Evolutionary conservation across 2,329 filamentous ascomycete genomes (phyloP).

Genomic region (Leptosphaerulina australis): DNA sequence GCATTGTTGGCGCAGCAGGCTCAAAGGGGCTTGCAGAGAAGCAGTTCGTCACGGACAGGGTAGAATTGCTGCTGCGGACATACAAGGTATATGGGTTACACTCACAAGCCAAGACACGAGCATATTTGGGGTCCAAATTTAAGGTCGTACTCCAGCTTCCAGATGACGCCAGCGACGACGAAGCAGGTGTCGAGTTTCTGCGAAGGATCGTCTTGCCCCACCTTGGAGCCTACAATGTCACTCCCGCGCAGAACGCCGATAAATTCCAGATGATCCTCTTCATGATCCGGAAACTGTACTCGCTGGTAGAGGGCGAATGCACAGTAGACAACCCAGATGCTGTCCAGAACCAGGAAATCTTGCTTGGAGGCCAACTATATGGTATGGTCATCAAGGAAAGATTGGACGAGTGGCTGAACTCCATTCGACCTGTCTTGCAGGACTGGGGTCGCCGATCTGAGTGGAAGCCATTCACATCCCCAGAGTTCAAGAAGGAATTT

Average conservation of each 20-base stretch:
- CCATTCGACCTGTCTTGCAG: slow-evolving; percentile 59
- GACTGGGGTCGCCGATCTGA: slow-evolving; percentile 62
- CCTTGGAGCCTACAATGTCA: slow-evolving; percentile 83
- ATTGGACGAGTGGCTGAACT: slow-evolving; percentile 85
- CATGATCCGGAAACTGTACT: slow-evolving; percentile 95
- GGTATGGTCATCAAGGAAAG: slow-evolving; percentile 95
- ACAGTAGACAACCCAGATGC: slow-evolving; percentile 95
- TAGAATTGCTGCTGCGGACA: slow-evolving; percentile 87
- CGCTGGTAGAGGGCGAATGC: slow-evolving; percentile 90
- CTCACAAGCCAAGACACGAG: slow-evolving; percentile 77
- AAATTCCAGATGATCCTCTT: slow-evolving; percentile 95
- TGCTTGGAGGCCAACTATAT: slow-evolving; percentile 91
- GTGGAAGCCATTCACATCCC: slow-evolving; percentile 70
- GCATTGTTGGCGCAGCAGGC: slow-evolving; percentile 77
- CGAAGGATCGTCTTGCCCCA: slow-evolving; percentile 90
- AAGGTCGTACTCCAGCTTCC: slow-evolving; percentile 83
- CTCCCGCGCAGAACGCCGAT: slow-evolving; percentile 81
- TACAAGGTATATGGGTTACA: slow-evolving; percentile 92
- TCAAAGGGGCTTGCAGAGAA: slow-evolving; percentile 84
- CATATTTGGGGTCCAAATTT: slow-evolving; percentile 91
- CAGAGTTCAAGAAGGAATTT: slow-evolving; percentile 79
- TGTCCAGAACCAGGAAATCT: slow-evolving; percentile 92
- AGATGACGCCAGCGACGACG: slow-evolving; percentile 82
- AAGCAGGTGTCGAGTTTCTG: slow-evolving; percentile 89
- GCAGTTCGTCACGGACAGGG: slow-evolving; percentile 87